phyloP scores from a whole-genome alignment of 495 filamentous ascomycete species.

The Lichina pygmaea region DNA sequence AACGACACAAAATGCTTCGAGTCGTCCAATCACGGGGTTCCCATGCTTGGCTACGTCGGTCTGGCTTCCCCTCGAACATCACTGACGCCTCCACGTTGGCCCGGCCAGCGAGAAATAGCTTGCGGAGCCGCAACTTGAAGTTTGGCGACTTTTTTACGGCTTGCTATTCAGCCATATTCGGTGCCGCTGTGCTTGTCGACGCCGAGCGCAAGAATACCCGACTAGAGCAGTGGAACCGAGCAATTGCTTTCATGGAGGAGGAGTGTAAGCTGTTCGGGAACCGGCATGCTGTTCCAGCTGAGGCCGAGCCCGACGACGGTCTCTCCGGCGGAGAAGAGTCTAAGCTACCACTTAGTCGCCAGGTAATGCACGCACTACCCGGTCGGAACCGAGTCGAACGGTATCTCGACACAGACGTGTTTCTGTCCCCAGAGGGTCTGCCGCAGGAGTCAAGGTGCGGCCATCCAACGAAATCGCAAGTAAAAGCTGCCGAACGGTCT shows the following conservation, averaged over 20 bases:
- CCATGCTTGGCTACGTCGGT: constrained; percentile 28
- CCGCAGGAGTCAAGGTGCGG: not conserved
- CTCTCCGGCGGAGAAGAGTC: not conserved
- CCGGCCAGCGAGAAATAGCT: constrained; percentile 24
- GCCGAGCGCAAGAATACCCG: constrained; percentile 31
- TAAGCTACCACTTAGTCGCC: not conserved
- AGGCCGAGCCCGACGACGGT: not conserved
- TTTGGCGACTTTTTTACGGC: constrained; percentile 39
- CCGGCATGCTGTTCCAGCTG: not conserved
- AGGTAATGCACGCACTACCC: not conserved
- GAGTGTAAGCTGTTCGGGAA: constrained; percentile 11
- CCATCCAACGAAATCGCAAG: not conserved
- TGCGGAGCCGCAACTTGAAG: constrained; percentile 22
- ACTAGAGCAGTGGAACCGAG: constrained; percentile 31
- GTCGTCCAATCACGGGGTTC: constrained; percentile 38
- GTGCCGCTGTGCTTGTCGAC: constrained; percentile 41
- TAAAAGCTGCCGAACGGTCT: not conserved
- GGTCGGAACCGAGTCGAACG: not conserved
- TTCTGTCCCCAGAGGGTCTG: too few relatives aligned
- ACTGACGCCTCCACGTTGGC: constrained; percentile 23
- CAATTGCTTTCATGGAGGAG: constrained; percentile 18
- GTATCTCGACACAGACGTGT: too few relatives aligned
- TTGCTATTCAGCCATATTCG: constrained; percentile 44
- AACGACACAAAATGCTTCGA: constrained; percentile 24
- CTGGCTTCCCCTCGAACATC: constrained; percentile 36